phyloP scores from a whole-genome alignment of 768 basidiomycete genomes.

The Steccherinum ochraceum region DNA sequence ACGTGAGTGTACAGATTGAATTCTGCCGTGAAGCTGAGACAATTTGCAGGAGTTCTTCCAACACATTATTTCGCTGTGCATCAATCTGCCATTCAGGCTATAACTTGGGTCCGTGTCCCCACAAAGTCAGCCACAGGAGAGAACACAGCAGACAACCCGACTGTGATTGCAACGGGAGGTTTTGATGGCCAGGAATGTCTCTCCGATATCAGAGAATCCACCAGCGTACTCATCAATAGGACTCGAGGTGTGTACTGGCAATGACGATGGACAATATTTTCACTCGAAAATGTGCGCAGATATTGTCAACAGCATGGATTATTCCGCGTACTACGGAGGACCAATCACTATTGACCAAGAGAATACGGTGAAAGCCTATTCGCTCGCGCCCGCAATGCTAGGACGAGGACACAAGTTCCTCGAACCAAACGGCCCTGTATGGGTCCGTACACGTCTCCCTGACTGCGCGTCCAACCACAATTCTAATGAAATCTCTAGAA shows the following conservation, averaged over 20 bases:
- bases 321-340: slow-evolving; percentile 61
- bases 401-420: slow-evolving; percentile 67
- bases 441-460: slow-evolving; percentile 45
- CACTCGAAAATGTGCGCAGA: slow-evolving; percentile 33
- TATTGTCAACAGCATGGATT: slow-evolving; percentile 62
- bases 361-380: slow-evolving; percentile 70
- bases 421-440: slow-evolving; percentile 74
- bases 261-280: not conserved
- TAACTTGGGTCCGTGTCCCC: slow-evolving; percentile 72
- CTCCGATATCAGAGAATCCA: slow-evolving; percentile 70
- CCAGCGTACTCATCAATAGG: slow-evolving; percentile 64
- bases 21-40: too few species aligned
- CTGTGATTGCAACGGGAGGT: slow-evolving; percentile 68
- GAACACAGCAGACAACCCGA: slow-evolving; percentile 50
- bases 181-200: slow-evolving; percentile 76
- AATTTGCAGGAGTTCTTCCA: slow-evolving; percentile 59
- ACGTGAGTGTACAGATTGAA: slow-evolving; percentile 27
- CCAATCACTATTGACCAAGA: slow-evolving; percentile 80
- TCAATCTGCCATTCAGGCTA: slow-evolving; percentile 70
- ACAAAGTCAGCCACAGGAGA: slow-evolving; percentile 42
- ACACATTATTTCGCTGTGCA: slow-evolving; percentile 70
- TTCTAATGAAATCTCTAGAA: slow-evolving; percentile 50
- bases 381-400: slow-evolving; percentile 64
- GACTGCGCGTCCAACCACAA: not conserved
- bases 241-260: slow-evolving; percentile 51